Evolutionary conservation across 108 stramenopile genomes (phyloP), one percentile per base, ranked within the genome.

Genomic region (Cyclotella atomus): DNA sequence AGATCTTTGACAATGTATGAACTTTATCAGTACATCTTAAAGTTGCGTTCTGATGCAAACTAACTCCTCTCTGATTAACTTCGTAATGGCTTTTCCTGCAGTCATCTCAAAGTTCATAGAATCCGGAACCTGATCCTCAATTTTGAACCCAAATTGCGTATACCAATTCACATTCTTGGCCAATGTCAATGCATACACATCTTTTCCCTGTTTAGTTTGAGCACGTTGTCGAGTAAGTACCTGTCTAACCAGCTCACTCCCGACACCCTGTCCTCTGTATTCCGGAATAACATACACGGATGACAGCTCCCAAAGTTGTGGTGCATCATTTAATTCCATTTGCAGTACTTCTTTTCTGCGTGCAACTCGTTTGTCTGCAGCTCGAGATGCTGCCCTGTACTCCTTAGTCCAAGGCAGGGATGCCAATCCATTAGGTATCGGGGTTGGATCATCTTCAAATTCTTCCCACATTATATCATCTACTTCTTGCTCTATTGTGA

Each of bases 401-500:
- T 84, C 84, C 23, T 70, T 70, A 15, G 76, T 73, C 84, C 84
- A 84, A 15, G 84, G 84, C 10, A 84, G 62, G 20, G 80, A 82
- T 25, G 68, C 55, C 28, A 77, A 66, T n/a, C 80, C 80, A 32
- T 16, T 69, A 12, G 80, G 75, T 47, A 84, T 47, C 23, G 47
- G 57, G 28, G 63, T 68, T n/a, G 56, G 19, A n/a, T 77, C 71
- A 25, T 83, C 78, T 46, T 84, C 84, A 52, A 84, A 84, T 54
- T 82, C 84, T 35, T 84, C 71, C 84, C 80, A 84, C 53, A 84
- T 68, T 4, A 38, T 23, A 3, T 84, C 84, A 36, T 84, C 77
- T 14, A 82, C 45, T 19, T 77, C 80, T 24, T 62, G 47, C 38
- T 78, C 81, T 3, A 84, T 61, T 16, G 52, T 28, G 14, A 43